phyloP scores from a whole-genome alignment of 192 early-diverging fungal species.

The Chytriomyces sp. region DNA sequence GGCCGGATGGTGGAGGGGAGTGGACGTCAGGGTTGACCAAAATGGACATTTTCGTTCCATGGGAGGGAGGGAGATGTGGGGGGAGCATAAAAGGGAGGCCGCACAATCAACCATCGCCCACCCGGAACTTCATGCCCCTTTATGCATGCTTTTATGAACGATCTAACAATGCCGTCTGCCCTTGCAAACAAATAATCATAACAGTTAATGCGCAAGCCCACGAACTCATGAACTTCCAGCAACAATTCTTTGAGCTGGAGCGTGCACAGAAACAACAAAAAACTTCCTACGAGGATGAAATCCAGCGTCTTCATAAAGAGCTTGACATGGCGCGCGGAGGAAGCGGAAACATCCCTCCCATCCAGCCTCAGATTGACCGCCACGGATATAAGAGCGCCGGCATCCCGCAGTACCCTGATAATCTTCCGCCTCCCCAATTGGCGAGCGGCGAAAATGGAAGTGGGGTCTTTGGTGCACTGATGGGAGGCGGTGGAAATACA shows the following conservation, averaged over 20 bases:
- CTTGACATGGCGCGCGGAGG: constrained; percentile 70
- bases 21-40: no score
- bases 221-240: constrained; percentile 79
- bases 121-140: neutral
- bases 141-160: neutral
- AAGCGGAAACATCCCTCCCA: constrained; percentile 50
- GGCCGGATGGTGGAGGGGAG: no score
- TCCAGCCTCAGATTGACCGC: constrained; percentile 35
- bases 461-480: constrained; percentile 43
- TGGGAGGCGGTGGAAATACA: constrained; percentile 43
- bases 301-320: constrained; percentile 77
- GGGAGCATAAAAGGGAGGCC: constrained; percentile 17
- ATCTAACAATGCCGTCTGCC: no score
- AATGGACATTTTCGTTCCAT: neutral
- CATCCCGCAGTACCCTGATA: constrained; percentile 54
- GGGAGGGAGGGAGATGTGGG: neutral
- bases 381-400: constrained; percentile 38
- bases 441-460: constrained; percentile 51
- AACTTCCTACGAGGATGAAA: constrained; percentile 88
- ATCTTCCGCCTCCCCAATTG: constrained; percentile 64
- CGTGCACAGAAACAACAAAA: constrained; percentile 76
- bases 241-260: constrained; percentile 79
- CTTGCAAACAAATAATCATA: constrained; percentile 8
- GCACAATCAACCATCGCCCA: neutral
- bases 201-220: constrained; percentile 74